Evolutionary conservation across 2,329 filamentous ascomycete genomes (phyloP).

Genomic region (Immersiporthe knoxdaviesiana): DNA sequence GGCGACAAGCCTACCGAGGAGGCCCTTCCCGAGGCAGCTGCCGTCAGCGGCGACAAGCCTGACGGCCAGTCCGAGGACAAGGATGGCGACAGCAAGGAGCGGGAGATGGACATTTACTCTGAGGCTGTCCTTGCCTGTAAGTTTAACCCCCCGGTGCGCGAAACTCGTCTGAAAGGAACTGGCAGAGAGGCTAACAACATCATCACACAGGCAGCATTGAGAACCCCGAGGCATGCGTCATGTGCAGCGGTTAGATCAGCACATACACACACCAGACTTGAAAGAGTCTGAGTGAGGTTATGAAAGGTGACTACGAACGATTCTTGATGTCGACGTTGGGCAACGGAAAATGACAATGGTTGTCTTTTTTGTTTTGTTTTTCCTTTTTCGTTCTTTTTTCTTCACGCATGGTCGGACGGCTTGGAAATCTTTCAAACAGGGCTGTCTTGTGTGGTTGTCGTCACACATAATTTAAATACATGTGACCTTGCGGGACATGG

Average conservation of each 20-base stretch:
- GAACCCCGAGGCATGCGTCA: slow-evolving; percentile 90
- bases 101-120: slow-evolving; percentile 92
- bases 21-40: slow-evolving; percentile 57
- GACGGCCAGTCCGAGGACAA: slow-evolving; percentile 71
- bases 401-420: neutral
- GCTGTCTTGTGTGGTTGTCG: slow-evolving; percentile 11
- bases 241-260: slow-evolving; percentile 84
- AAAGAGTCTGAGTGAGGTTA: neutral
- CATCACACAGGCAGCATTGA: slow-evolving; percentile 78
- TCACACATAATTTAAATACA: slow-evolving; percentile 14
- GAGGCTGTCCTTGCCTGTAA: slow-evolving; percentile 87
- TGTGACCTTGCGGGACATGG: slow-evolving; percentile 22
- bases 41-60: slow-evolving; percentile 53
- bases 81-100: slow-evolving; percentile 69
- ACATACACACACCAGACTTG: slow-evolving; percentile 8
- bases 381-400: neutral
- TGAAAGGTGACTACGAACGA: slow-evolving; percentile 16
- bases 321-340: slow-evolving; percentile 19
- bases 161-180: neutral
- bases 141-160: slow-evolving; percentile 38
- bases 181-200: slow-evolving; percentile 38
- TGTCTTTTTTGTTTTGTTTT: slow-evolving; percentile 18
- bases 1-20: slow-evolving; percentile 67
- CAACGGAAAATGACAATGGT: slow-evolving; percentile 23
- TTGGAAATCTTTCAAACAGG: slow-evolving; percentile 12